Conservation (phyloP, 2,329 filamentous ascomycete species). For the Juglanconis juglandina region DNA sequence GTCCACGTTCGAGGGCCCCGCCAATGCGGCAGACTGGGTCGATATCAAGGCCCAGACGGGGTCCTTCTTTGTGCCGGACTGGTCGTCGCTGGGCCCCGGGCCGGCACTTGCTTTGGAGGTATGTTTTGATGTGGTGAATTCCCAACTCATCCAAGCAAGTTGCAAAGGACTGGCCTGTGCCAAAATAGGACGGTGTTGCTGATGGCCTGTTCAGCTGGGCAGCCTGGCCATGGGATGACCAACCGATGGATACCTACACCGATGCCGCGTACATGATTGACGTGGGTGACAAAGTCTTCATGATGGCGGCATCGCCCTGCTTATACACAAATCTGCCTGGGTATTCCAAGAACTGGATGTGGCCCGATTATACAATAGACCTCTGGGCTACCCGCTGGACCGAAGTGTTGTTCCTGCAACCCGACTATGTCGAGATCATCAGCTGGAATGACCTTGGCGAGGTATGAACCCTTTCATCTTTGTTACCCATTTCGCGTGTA, state of each 20-base stretch:
- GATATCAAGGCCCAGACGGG: constrained; percentile 34
- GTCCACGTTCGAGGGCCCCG: constrained; percentile 49
- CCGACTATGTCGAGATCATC: constrained; percentile 41
- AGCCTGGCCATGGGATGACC: constrained; percentile 33
- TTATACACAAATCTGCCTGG: constrained; percentile 57
- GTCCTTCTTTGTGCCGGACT: constrained; percentile 45
- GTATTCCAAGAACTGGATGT: constrained; percentile 61
- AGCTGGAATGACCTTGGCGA: constrained; percentile 51
- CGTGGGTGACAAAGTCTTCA: constrained; percentile 29
- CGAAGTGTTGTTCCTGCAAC: constrained; percentile 50
- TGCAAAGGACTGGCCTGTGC: background rate
- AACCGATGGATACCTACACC: constrained; percentile 27
- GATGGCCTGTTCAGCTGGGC: constrained; percentile 31
- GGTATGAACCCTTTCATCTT: too few species aligned
- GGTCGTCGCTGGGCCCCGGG: constrained; percentile 36
- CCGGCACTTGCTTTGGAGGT: constrained; percentile 22
- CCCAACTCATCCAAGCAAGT: background rate
- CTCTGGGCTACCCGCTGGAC: constrained; percentile 60
- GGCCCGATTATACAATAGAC: constrained; percentile 46
- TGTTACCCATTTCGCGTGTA: too few species aligned
- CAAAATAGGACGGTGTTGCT: too few species aligned
- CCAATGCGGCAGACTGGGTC: constrained; percentile 40
- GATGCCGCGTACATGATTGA: constrained; percentile 35
- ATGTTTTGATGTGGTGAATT: constrained; percentile 26
- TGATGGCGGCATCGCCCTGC: constrained; percentile 58